A percentile compares a stretch with the other conserved stretches of the same genome.
Evolutionary conservation across 805 yeast genomes (phyloP).

Genomic region (Saccharomycopsis olivae): DNA sequence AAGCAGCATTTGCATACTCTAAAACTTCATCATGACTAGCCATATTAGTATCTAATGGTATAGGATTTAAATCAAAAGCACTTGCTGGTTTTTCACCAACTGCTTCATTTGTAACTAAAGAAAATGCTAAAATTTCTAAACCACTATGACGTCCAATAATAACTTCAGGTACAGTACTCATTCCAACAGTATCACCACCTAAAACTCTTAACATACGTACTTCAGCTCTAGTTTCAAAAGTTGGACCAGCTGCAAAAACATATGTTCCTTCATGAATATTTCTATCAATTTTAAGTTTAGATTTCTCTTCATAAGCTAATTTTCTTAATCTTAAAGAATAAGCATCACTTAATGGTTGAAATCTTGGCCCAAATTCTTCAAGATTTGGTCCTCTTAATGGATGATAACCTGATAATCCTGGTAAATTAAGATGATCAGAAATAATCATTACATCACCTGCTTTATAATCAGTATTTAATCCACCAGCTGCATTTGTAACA

Average conservation of each 20-base stretch:
- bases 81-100: conserved; percentile 60
- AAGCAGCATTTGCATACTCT: conserved; percentile 70
- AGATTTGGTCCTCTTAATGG: conserved; percentile 84
- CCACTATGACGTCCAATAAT: conserved; percentile 86
- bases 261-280: conserved; percentile 79
- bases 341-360: conserved; percentile 82
- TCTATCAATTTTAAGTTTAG: conserved; percentile 39
- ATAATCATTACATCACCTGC: conserved; percentile 91
- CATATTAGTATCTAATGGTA: conserved; percentile 54
- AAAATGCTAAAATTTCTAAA: conserved; percentile 70
- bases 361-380: conserved; percentile 73
- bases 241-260: conserved; percentile 82
- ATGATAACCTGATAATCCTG: conserved; percentile 83
- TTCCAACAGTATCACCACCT: conserved; percentile 94
- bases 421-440: conserved; percentile 80
- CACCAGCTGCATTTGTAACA: conserved; percentile 97
- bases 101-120: conserved; percentile 78
- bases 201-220: conserved; percentile 55
- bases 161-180: conserved; percentile 97
- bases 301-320: conserved; percentile 44
- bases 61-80: conserved; percentile 45
- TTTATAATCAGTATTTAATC: conserved; percentile 50
- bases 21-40: conserved; percentile 92
- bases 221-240: conserved; percentile 89
- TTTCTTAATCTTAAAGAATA: conserved; percentile 67